phyloP scores from a whole-genome alignment of 495 filamentous ascomycete genomes.

The Penicillium atrosanguineum region DNA sequence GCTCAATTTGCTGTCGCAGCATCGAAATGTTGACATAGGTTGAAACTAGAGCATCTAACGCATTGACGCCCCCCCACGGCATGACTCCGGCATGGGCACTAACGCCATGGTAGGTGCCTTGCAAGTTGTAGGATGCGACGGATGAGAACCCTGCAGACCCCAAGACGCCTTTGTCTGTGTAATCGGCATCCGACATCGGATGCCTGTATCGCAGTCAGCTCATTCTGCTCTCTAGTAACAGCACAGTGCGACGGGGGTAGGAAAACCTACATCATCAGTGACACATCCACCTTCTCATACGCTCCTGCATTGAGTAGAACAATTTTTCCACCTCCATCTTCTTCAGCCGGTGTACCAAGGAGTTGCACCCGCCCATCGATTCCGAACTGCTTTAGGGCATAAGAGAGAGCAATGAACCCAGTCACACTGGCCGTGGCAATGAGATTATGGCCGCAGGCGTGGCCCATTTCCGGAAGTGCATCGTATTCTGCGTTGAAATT shows the following conservation, averaged over 20 bases:
- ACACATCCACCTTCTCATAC: slow-evolving; percentile 46
- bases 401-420: slow-evolving; percentile 39
- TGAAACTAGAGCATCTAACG: slow-evolving; percentile 60
- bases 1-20: slow-evolving; percentile 59
- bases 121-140: slow-evolving; percentile 46
- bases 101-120: slow-evolving; percentile 43
- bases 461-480: slow-evolving; percentile 45
- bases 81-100: slow-evolving; percentile 56
- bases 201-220: no score
- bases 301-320: slow-evolving; percentile 50
- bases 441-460: slow-evolving; percentile 50
- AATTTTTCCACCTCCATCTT: slow-evolving; percentile 46
- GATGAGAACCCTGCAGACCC: slow-evolving; percentile 46
- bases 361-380: slow-evolving; percentile 30
- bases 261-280: slow-evolving; percentile 55
- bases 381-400: slow-evolving; percentile 28
- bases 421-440: slow-evolving; percentile 46
- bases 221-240: no score
- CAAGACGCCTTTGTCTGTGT: slow-evolving; percentile 26
- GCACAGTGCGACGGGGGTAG: not conserved
- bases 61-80: slow-evolving; percentile 67
- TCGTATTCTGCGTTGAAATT: slow-evolving; percentile 61
- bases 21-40: slow-evolving; percentile 60
- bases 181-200: no score
- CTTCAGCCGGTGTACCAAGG: slow-evolving; percentile 47